These are phyloP conservation scores for Colletotrichum sp. DNA, from an alignment of 2,329 filamentous ascomycete genomes.

Conservation along the genomic window DNA sequence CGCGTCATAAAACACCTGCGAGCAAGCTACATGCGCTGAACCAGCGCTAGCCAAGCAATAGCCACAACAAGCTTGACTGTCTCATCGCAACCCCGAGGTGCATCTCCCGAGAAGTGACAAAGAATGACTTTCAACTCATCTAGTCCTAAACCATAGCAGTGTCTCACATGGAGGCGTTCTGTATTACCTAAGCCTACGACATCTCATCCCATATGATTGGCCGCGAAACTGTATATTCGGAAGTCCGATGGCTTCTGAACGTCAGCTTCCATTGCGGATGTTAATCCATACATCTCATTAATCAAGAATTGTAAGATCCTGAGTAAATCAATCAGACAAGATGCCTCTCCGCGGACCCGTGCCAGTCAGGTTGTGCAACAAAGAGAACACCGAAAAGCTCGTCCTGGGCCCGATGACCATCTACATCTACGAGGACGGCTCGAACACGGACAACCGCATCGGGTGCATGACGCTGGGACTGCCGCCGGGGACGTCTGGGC, in stretches of 20 bases:
- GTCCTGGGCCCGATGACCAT: constrained; percentile 36
- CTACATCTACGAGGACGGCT: constrained; percentile 38
- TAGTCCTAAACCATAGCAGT: background rate
- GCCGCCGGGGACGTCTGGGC: constrained; percentile 34
- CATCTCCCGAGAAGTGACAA: background rate
- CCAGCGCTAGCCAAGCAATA: background rate
- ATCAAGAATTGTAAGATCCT: background rate
- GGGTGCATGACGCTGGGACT: constrained; percentile 34
- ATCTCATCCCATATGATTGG: background rate
- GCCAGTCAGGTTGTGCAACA: constrained; percentile 31
- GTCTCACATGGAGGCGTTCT: background rate
- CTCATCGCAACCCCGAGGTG: background rate
- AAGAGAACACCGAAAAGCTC: constrained; percentile 33
- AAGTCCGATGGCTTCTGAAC: background rate
- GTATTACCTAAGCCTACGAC: background rate
- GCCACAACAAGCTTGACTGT: background rate
- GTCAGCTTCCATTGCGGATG: background rate
- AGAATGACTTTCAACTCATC: background rate
- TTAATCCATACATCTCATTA: background rate
- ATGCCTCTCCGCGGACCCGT: constrained; percentile 38
- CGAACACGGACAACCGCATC: constrained; percentile 36
- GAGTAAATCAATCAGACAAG: background rate
- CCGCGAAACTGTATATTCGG: background rate
- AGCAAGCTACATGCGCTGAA: background rate
- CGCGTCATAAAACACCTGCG: background rate